Base-by-base conservation (phyloP, 768 basidiomycete species). In the Hypsizygus marmoreus region DNA sequence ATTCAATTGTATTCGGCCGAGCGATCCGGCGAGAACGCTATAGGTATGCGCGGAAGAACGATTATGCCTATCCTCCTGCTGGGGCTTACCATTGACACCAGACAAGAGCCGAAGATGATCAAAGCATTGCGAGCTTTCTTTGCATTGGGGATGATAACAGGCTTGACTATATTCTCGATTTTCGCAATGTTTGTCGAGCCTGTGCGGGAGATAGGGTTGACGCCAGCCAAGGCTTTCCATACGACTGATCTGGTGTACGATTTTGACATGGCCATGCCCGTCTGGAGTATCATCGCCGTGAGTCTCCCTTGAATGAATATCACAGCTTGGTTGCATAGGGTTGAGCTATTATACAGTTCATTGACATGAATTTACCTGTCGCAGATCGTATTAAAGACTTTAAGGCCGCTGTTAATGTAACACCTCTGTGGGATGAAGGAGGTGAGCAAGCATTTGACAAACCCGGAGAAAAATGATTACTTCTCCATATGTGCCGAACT, bases 271-370 rank as follows among this genome's bases (percentile, higher is more conserved):
- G 19, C 31, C 16, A 11, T 32, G 8, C 31, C 40, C 4, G 34
- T 46, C 8, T 54, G 50, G 53, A 43, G 36, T 28, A 40, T 33
- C 16, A 31, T 43, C 12, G 35, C 24, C 13, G 33, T 51, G 25
- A 37, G 45, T 39, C 33, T 31, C 9, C 16, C 26, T 9, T 14
- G 10, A 31, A 23, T 10, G 23, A 13, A 30, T 14, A 3, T 22
- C 26, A 4, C 6, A 13, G 7, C 5, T 24, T 23, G 6, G 32
- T 24, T n/a, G n/a, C n/a, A n/a, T n/a, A n/a, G n/a, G n/a, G n/a
- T n/a, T n/a, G n/a, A n/a, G 19, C 24, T 6, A 20, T 24, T 20
- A 20, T 39, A 22, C 28, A 43, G 26, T 46, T 48, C 12, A 41
- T 20, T 28, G 29, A 42, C 34, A 48, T 19, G 31, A 30, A 16